Base-by-base conservation (phyloP, 805 yeast species). In the Candida loeiensis region DNA sequence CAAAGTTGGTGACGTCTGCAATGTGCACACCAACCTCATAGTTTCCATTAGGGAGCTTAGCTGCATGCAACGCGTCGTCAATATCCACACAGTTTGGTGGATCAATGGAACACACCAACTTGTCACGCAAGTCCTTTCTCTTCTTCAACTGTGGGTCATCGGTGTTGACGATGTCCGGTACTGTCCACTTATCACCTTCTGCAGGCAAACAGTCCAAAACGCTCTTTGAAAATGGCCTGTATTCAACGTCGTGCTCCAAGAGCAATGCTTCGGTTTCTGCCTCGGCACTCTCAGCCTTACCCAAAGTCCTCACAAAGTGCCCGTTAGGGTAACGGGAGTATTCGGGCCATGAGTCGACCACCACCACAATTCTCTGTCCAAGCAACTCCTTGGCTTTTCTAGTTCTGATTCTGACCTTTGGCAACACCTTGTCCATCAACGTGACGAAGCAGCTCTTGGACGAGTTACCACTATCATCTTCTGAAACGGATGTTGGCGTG, bases 61-160 rank as follows among this genome's bases (percentile, higher is more conserved):
- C 69, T 0, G 98, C 98, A 58, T 93, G 99, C 36, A 93, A 70
- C 1, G 99, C 99, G 69, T 93, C 96, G 69, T 93, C 99, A 54
- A 93, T 93, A 77, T 93, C 99, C 49, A 90, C 97, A 79, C 98
- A 91, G 21, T 85, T 83, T 2, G 97, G 97, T 7, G 99, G 99
- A 71, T 93, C 99, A 51, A 93, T 93, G 17, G 95, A 85, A 60
- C 99, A 93, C 29, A 93, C 86, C 36, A 88, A 69, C 55, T 87
- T 80, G 53, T 91, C 95, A 53, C 99, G 78, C 44, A 90, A 73
- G 60, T 93, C 99, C 37, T 70, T 76, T 63, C 99, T 79, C 51
- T 82, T 80, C 26, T 73, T 71, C 22, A 76, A 58, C 29, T 76
- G 62, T 7, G 69, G 76, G 46, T 79, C 84, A 1, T 78, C 76